These are phyloP conservation scores for Asclepias syriaca DNA, from an alignment of 257 asterid species.

Conservation along the genomic window DNA sequence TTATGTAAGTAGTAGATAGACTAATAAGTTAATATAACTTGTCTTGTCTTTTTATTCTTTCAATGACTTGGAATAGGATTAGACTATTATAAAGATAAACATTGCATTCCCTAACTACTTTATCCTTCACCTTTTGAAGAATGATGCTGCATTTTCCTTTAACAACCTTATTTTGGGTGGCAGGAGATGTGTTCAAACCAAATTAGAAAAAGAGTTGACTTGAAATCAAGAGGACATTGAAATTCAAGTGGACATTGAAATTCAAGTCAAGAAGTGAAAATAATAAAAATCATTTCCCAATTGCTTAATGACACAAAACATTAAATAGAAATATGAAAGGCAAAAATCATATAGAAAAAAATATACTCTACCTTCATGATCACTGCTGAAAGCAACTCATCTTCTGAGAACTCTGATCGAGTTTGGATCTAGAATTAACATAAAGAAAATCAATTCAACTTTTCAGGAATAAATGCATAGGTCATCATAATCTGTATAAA, in stretches of 20 bases:
- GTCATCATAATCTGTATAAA: not conserved
- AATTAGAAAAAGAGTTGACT: not conserved
- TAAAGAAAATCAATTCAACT: conserved; percentile 6
- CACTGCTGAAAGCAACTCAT: conserved; percentile 87
- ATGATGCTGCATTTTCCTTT: not conserved
- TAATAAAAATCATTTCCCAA: not conserved
- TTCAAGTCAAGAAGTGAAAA: too few species aligned
- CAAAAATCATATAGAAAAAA: conserved; percentile 10
- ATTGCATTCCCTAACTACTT: not conserved
- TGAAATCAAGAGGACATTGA: not conserved
- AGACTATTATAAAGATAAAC: not conserved
- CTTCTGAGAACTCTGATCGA: conserved; percentile 90
- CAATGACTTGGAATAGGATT: not conserved
- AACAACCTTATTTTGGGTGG: not conserved
- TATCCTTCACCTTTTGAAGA: not conserved
- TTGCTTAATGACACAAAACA: not conserved
- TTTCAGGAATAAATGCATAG: not conserved
- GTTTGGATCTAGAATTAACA: conserved; percentile 59
- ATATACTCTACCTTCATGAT: conserved; percentile 69
- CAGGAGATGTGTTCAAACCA: too few species aligned
- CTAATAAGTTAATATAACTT: not conserved
- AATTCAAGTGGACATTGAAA: not conserved
- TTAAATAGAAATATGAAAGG: conserved; percentile 2
- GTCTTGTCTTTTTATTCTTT: not conserved
- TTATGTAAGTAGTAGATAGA: not conserved